Evolutionary conservation across 495 filamentous ascomycete genomes (phyloP).

Genomic region (Ramalina intermedia): DNA sequence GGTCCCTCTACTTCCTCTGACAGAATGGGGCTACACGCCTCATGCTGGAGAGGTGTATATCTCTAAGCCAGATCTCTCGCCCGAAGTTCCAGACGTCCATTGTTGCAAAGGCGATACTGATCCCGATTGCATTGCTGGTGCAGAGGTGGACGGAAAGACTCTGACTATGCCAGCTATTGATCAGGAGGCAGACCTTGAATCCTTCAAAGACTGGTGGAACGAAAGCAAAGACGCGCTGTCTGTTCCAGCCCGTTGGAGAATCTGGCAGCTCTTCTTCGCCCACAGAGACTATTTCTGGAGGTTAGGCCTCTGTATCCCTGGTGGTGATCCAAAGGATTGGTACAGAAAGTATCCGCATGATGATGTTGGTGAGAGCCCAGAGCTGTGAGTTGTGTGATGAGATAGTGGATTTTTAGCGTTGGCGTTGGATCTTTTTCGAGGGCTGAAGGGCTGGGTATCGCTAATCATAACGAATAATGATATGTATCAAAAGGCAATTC

Average conservation of each 20-base stretch:
- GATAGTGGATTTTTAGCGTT: neutral
- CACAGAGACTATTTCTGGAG: slow-evolving; percentile 97
- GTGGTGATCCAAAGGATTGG: slow-evolving; percentile 60
- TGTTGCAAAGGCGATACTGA: slow-evolving; percentile 61
- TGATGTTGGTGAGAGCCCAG: neutral
- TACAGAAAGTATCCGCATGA: slow-evolving; percentile 27
- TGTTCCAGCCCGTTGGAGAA: slow-evolving; percentile 49
- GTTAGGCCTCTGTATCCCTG: slow-evolving; percentile 77
- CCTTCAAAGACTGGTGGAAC: slow-evolving; percentile 11
- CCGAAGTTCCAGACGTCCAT: slow-evolving; percentile 48
- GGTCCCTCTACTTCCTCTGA: slow-evolving; percentile 71
- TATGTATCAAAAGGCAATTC: neutral
- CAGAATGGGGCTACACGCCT: slow-evolving; percentile 72
- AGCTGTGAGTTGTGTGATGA: neutral
- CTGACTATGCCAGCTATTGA: slow-evolving; percentile 11
- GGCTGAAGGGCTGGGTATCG: too few relatives aligned
- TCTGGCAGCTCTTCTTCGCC: slow-evolving; percentile 87
- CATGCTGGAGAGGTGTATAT: slow-evolving; percentile 87
- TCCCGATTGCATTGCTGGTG: slow-evolving; percentile 49
- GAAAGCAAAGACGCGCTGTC: slow-evolving; percentile 21
- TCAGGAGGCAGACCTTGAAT: slow-evolving; percentile 13
- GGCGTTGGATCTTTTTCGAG: slow-evolving; percentile 1
- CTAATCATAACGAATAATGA: too few relatives aligned
- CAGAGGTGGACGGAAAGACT: slow-evolving; percentile 19
- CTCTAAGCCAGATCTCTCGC: slow-evolving; percentile 50